phyloP scores from a whole-genome alignment of 495 filamentous ascomycete genomes.

The Talaromyces stipitatus region DNA sequence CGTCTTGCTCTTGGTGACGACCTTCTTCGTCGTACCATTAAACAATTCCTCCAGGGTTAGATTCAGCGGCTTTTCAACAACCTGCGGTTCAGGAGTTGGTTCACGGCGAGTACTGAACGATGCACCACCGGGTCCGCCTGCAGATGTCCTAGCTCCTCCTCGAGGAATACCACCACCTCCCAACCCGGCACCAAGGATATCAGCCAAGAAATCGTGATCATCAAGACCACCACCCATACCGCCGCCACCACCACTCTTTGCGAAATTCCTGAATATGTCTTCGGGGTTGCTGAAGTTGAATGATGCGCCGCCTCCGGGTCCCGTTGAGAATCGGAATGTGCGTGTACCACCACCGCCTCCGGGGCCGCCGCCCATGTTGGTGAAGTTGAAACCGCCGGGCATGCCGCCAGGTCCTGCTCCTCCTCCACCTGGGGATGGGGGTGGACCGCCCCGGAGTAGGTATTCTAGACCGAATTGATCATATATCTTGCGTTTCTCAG shows the following conservation, averaged over 20 bases:
- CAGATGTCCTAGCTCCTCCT: slow-evolving; percentile 27
- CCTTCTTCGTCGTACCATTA: slow-evolving; percentile 81
- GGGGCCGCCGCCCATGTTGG: slow-evolving; percentile 48
- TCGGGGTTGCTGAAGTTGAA: slow-evolving; percentile 80
- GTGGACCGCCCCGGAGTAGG: slow-evolving; percentile 72
- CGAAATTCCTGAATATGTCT: slow-evolving; percentile 77
- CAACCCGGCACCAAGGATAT: slow-evolving; percentile 25
- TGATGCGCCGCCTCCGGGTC: slow-evolving; percentile 42
- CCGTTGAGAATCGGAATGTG: slow-evolving; percentile 70
- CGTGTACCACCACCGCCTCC: slow-evolving; percentile 43
- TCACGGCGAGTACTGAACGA: slow-evolving; percentile 43
- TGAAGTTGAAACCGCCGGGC: slow-evolving; percentile 48
- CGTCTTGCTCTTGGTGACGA: slow-evolving; percentile 93
- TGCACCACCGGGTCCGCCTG: slow-evolving; percentile 27
- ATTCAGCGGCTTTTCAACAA: slow-evolving; percentile 75
- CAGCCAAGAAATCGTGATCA: slow-evolving; percentile 47
- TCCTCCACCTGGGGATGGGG: slow-evolving; percentile 51
- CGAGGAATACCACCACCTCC: slow-evolving; percentile 31
- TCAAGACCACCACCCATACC: slow-evolving; percentile 43
- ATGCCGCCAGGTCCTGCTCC: slow-evolving; percentile 48
- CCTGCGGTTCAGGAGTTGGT: slow-evolving; percentile 77
- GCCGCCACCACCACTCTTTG: slow-evolving; percentile 45
- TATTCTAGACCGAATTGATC: slow-evolving; percentile 94
- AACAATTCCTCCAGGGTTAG: slow-evolving; percentile 83
- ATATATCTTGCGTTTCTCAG: slow-evolving; percentile 93